Evolutionary conservation across 108 stramenopile genomes (phyloP), one percentile per base, ranked within the genome.

Genomic region (Stephanodiscus minutulus): DNA sequence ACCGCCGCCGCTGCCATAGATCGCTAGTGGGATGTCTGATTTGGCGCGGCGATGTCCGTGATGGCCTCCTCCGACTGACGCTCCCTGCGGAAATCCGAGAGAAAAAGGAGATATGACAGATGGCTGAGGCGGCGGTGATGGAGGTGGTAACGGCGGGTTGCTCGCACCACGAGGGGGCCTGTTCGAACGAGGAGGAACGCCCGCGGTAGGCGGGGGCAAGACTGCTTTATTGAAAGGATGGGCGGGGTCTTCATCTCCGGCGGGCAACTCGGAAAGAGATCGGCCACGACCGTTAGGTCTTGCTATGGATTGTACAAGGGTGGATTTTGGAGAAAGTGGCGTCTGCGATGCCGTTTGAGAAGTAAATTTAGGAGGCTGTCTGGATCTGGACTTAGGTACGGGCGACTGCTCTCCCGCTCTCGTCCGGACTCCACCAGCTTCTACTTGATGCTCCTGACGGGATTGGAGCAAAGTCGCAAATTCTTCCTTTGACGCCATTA

Each of bases 11-110:
- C 66, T 24, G 5, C 66, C 53, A 25, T 55, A 15, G 22, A 58
- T 21, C 11, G 20, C 47, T 24, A 35, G 25, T 33, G 78, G 78
- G 43, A 77, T 52, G 37, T 72, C 78, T 20, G 78, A 79, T 48
- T 72, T 68, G 66, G 35, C 36, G 44, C 78, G 66, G 31, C 78
- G 70, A 68, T 79, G 78, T 10, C 20, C 27, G 8, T 39, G 39
- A 39, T 29, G 35, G 17, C 58, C 2, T 59, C 58, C n/a, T 35
- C 24, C 58, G 5, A 15, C 58, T 9, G 22, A 27, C 7, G 18
- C 35, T 27, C 29, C 28, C 31, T 21, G 49, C 21, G 44, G 9
- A 31, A 24, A 18, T 0, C 27, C 27, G 6, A 24, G 3, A 28
- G 2, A 31, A 24, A 28, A 28, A 4, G 27, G 22, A 29, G 55